Conservation (phyloP, 176 grass and related monocot genomes). For the Hyparrhenia diplandra region DNA sequence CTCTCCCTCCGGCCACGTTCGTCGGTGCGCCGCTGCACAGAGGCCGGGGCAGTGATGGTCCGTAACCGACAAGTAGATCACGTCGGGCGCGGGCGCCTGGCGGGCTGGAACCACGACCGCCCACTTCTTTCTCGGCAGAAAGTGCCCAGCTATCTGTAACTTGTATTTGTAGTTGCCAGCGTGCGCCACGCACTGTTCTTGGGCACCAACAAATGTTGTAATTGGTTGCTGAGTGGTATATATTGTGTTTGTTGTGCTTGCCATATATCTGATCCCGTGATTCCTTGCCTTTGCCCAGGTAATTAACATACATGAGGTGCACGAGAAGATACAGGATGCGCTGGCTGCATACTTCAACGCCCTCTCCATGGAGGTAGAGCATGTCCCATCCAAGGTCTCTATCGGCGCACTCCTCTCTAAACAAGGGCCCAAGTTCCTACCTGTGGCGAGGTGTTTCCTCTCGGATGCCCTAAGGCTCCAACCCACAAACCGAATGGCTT, state of each 20-base stretch:
- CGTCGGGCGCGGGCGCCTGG: too few relatives aligned
- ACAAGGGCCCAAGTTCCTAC: conserved; percentile 68
- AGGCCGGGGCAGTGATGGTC: too few relatives aligned
- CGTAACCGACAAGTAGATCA: too few relatives aligned
- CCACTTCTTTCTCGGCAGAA: too few relatives aligned
- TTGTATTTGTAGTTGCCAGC: too few relatives aligned
- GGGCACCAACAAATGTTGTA: too few relatives aligned
- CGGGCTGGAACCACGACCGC: too few relatives aligned
- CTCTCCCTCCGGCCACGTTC: too few relatives aligned
- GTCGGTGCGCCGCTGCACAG: too few relatives aligned
- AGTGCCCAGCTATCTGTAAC: too few relatives aligned
- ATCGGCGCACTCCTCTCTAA: conserved; percentile 68
- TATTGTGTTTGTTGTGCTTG: not conserved
- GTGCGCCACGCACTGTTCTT: too few relatives aligned
- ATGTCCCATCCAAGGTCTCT: conserved; percentile 79
- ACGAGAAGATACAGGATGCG: conserved; percentile 38
- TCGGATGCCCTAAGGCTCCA: conserved; percentile 79
- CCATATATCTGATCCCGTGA: not conserved
- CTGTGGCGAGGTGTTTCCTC: conserved; percentile 73
- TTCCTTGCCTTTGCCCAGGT: conserved; percentile 42
- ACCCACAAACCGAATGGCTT: conserved; percentile 74
- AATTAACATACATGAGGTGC: conserved; percentile 50
- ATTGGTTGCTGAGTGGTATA: too few relatives aligned
- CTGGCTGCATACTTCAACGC: conserved; percentile 64
- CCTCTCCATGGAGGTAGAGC: conserved; percentile 57